Percentiles rank a stretch among this genome's conserved stretches.
Evolutionary conservation across 768 basidiomycete species (phyloP).

Genomic region (Leccinum disarticulatum): DNA sequence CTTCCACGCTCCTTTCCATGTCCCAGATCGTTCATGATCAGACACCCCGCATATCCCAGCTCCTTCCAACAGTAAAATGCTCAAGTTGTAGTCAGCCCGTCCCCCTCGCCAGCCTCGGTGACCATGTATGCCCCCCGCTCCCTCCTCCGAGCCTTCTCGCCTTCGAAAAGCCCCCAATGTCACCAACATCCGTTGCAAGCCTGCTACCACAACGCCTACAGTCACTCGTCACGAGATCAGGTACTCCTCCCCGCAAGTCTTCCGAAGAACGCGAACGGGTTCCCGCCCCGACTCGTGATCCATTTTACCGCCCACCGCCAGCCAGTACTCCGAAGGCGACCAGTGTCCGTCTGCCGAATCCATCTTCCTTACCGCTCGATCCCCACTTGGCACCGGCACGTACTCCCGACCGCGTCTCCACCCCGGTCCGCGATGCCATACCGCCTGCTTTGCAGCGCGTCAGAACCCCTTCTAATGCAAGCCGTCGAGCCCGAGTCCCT

Average conservation of each 20-base stretch:
- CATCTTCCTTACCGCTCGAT: slow-evolving; percentile 5
- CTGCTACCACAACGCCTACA: slow-evolving; percentile 54
- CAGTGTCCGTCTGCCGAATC: slow-evolving; percentile 9
- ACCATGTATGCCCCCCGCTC: slow-evolving; percentile 69
- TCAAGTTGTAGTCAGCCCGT: slow-evolving; percentile 73
- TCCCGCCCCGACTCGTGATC: slow-evolving; percentile 24
- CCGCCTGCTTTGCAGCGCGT: slow-evolving; percentile 18
- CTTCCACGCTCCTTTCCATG: slow-evolving; percentile 27
- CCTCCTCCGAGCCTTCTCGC: slow-evolving; percentile 41
- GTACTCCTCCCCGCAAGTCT: slow-evolving; percentile 7
- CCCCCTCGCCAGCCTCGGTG: slow-evolving; percentile 68
- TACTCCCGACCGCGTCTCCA: slow-evolving; percentile 16
- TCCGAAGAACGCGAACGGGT: slow-evolving; percentile 4
- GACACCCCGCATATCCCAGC: slow-evolving; percentile 48
- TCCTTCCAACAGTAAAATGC: slow-evolving; percentile 83
- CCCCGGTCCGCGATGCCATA: slow-evolving; percentile 15
- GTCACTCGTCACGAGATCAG: slow-evolving; percentile 38
- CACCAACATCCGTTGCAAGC: slow-evolving; percentile 42
- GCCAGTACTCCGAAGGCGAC: slow-evolving; percentile 12
- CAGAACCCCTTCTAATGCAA: slow-evolving; percentile 22
- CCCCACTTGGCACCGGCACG: slow-evolving; percentile 2
- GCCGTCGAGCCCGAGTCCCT: slow-evolving; percentile 4
- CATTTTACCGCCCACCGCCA: slow-evolving; percentile 28
- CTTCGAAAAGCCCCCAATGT: slow-evolving; percentile 34
- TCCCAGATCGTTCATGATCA: slow-evolving; percentile 18